Evolutionary conservation across 2,329 filamentous ascomycete species (phyloP).

Genomic region (Epicoccum sorghinum): DNA sequence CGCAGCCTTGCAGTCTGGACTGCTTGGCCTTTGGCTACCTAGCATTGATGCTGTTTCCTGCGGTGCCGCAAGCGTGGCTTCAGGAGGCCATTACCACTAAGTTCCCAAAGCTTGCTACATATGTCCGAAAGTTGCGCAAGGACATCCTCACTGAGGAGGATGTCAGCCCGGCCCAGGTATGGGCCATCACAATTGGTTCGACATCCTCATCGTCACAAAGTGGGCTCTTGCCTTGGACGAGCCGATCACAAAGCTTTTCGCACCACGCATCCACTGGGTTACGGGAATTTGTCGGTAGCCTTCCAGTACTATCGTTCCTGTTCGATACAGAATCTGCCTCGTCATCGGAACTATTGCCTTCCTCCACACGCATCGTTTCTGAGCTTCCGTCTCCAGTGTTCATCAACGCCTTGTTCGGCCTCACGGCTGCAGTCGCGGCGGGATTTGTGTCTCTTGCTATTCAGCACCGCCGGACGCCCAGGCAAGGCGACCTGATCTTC

Average conservation of each 20-base stretch:
- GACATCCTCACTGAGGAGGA: conserved; percentile 33
- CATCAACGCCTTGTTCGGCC: conserved; percentile 31
- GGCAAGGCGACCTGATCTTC: conserved; percentile 43
- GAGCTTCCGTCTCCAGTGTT: conserved; percentile 38
- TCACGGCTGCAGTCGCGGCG: conserved; percentile 29
- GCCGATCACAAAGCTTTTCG: conserved; percentile 17
- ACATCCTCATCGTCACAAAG: neutral
- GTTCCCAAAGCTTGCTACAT: conserved; percentile 48
- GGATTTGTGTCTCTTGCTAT: conserved; percentile 38
- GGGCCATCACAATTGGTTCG: conserved; percentile 31
- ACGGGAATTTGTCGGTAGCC: conserved; percentile 30
- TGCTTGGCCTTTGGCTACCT: conserved; percentile 83
- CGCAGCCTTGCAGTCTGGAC: conserved; percentile 69
- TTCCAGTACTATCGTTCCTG: conserved; percentile 33
- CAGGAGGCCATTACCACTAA: conserved; percentile 61
- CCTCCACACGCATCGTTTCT: conserved; percentile 23
- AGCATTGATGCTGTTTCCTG: conserved; percentile 69
- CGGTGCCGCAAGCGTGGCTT: conserved; percentile 68
- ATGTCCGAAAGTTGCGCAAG: conserved; percentile 45
- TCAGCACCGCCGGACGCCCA: conserved; percentile 40
- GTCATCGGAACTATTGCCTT: conserved; percentile 9
- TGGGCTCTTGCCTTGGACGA: conserved; percentile 34
- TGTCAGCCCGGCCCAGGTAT: conserved; percentile 31
- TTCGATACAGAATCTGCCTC: conserved; percentile 16
- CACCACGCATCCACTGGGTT: conserved; percentile 19